Evolutionary conservation across 2,329 filamentous ascomycete genomes (phyloP).

Genomic region (Trichoderma simmonsii): DNA sequence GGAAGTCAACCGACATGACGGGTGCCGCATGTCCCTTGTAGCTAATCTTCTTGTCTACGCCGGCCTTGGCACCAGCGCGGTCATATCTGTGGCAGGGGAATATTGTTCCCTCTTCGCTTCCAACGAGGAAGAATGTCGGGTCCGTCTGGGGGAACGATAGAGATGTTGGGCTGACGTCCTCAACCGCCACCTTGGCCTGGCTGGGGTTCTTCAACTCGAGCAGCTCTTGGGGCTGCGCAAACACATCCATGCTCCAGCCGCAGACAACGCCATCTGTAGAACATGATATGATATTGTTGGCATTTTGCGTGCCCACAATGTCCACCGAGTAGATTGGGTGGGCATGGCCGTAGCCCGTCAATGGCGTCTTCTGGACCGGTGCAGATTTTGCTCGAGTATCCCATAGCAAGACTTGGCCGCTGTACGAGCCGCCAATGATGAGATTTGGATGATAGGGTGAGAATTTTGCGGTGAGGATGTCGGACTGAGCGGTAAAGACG

Average conservation of each 20-base stretch:
- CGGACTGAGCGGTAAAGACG: slow-evolving; percentile 92
- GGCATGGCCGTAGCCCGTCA: slow-evolving; percentile 92
- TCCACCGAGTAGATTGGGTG: slow-evolving; percentile 95
- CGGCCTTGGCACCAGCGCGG: slow-evolving; percentile 92
- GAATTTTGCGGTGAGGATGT: slow-evolving; percentile 93
- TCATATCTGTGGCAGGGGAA: slow-evolving; percentile 97
- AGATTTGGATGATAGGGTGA: slow-evolving; percentile 98
- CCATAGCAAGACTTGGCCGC: slow-evolving; percentile 94
- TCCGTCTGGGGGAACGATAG: slow-evolving; percentile 94
- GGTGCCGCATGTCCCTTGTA: slow-evolving; percentile 91
- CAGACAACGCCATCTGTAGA: slow-evolving; percentile 96
- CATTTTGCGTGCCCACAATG: slow-evolving; percentile 96
- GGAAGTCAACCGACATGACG: slow-evolving; percentile 94
- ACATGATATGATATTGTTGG: slow-evolving; percentile 96
- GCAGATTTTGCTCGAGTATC: slow-evolving; percentile 87
- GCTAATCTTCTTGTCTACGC: slow-evolving; percentile 81
- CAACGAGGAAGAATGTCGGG: slow-evolving; percentile 95
- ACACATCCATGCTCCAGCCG: slow-evolving; percentile 97
- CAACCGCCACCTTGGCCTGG: slow-evolving; percentile 71
- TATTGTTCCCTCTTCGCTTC: slow-evolving; percentile 93
- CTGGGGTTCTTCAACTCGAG: slow-evolving; percentile 82
- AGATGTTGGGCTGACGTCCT: slow-evolving; percentile 91
- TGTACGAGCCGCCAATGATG: slow-evolving; percentile 94
- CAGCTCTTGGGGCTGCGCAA: slow-evolving; percentile 92
- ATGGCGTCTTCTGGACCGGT: slow-evolving; percentile 91